These are phyloP conservation scores for Rhizopogon sp. DNA, from an alignment of 768 basidiomycete genomes.

Conservation along the genomic window DNA sequence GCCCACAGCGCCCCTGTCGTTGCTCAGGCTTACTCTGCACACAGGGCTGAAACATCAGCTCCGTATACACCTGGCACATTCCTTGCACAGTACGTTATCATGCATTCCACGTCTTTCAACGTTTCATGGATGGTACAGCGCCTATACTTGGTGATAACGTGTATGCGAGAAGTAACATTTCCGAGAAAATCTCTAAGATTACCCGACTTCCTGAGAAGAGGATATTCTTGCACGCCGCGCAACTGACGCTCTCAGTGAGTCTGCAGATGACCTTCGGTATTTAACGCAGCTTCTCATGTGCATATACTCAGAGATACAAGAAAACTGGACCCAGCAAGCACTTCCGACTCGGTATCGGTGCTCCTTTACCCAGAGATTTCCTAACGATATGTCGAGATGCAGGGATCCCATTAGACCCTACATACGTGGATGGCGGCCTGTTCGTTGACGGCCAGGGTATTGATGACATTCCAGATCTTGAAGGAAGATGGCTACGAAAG, in stretches of 20 bases:
- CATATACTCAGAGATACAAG: slow-evolving; percentile 42
- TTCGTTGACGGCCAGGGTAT: slow-evolving; percentile 39
- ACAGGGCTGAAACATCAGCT: slow-evolving; percentile 72
- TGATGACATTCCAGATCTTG: slow-evolving; percentile 31
- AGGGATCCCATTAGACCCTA: slow-evolving; percentile 34
- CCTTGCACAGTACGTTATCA: slow-evolving; percentile 37
- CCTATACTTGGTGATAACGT: slow-evolving; percentile 62
- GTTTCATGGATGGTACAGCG: slow-evolving; percentile 30
- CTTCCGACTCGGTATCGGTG: slow-evolving; percentile 46
- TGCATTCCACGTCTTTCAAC: not conserved
- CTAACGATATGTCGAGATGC: slow-evolving; percentile 41
- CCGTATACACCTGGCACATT: slow-evolving; percentile 55
- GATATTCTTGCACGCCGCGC: slow-evolving; percentile 59
- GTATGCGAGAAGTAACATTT: slow-evolving; percentile 37
- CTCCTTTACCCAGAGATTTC: slow-evolving; percentile 58
- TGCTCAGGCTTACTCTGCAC: slow-evolving; percentile 49
- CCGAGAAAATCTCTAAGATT: slow-evolving; percentile 23
- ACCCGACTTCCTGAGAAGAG: slow-evolving; percentile 37
- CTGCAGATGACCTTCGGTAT: not conserved
- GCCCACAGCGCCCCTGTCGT: slow-evolving; percentile 44
- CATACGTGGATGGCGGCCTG: slow-evolving; percentile 40
- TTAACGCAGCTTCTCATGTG: not conserved
- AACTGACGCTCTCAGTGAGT: slow-evolving; percentile 52
- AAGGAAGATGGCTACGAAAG: slow-evolving; percentile 29
- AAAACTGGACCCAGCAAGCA: slow-evolving; percentile 39